These are phyloP conservation scores for Rhynchosporium graminicola DNA, from an alignment of 2,329 filamentous ascomycete species.

Conservation along the genomic window DNA sequence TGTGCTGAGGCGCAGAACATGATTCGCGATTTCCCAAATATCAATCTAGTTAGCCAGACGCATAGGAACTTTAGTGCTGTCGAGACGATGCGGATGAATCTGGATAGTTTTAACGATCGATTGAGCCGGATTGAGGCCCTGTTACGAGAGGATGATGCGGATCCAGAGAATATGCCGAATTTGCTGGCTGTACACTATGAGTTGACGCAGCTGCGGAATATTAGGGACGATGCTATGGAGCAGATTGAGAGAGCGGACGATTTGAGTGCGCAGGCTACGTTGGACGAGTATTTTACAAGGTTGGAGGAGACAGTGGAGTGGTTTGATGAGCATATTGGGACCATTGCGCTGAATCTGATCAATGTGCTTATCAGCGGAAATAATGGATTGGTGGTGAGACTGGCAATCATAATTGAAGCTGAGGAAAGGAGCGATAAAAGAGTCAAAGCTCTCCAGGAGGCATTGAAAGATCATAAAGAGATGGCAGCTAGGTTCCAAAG, in stretches of 20 bases:
- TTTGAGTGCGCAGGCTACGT: slow-evolving; percentile 71
- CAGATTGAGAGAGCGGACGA: slow-evolving; percentile 83
- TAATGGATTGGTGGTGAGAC: slow-evolving; percentile 82
- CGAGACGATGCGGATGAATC: slow-evolving; percentile 86
- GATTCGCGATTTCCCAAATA: slow-evolving; percentile 93
- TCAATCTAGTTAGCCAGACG: slow-evolving; percentile 88
- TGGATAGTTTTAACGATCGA: slow-evolving; percentile 83
- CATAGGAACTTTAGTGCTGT: slow-evolving; percentile 96
- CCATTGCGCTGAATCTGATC: slow-evolving; percentile 87
- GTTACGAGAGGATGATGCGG: slow-evolving; percentile 79
- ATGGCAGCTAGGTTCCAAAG: slow-evolving; percentile 92
- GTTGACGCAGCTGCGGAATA: slow-evolving; percentile 87
- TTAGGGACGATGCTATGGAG: slow-evolving; percentile 93
- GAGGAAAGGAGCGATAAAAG: slow-evolving; percentile 97
- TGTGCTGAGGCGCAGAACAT: slow-evolving; percentile 97
- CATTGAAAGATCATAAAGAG: slow-evolving; percentile 92
- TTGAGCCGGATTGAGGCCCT: slow-evolving; percentile 75
- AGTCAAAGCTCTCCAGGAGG: slow-evolving; percentile 87
- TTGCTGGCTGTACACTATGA: slow-evolving; percentile 88
- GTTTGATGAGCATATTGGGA: slow-evolving; percentile 94
- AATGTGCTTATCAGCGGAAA: slow-evolving; percentile 84
- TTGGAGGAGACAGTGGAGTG: slow-evolving; percentile 86
- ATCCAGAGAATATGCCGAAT: slow-evolving; percentile 89
- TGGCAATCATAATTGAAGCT: slow-evolving; percentile 89
- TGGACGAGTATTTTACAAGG: slow-evolving; percentile 86